A percentile compares a stretch with the other conserved stretches of the same genome.
phyloP scores from a whole-genome alignment of 1,284 basidiomycete genomes.

The Moniliophthora roreri region DNA sequence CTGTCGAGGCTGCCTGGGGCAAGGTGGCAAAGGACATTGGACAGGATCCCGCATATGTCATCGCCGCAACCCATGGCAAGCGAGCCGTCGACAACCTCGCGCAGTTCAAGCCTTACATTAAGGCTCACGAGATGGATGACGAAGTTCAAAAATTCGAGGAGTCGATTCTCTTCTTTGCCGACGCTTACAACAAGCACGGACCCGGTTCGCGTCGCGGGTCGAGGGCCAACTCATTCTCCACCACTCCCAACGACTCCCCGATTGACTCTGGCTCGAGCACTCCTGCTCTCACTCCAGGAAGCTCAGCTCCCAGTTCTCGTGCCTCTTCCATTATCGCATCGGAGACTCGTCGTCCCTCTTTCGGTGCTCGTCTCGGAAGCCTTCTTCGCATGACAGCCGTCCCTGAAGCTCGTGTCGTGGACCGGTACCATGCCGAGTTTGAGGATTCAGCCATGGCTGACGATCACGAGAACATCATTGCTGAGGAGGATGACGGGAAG shows the following conservation, averaged over 20 bases:
- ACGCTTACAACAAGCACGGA: constrained; percentile 54
- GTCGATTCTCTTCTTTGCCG: constrained; percentile 72
- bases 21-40: constrained; percentile 72
- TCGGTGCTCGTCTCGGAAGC: constrained; percentile 46
- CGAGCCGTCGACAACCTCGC: constrained; percentile 67
- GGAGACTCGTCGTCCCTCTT: constrained; percentile 48
- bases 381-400: constrained; percentile 45
- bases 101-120: constrained; percentile 58
- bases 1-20: constrained; percentile 79
- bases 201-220: constrained; percentile 34
- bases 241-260: constrained; percentile 24
- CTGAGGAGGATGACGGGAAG: constrained; percentile 36
- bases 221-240: constrained; percentile 16
- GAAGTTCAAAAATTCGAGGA: constrained; percentile 71
- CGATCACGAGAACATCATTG: constrained; percentile 34
- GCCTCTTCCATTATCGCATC: constrained; percentile 35
- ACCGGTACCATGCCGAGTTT: constrained; percentile 32
- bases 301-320: constrained; percentile 42
- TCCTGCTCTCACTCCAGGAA: constrained; percentile 35
- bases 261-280: constrained; percentile 35
- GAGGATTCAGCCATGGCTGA: constrained; percentile 11
- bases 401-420: constrained; percentile 36
- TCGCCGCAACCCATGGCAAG: constrained; percentile 76
- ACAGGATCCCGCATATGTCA: constrained; percentile 63
- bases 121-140: constrained; percentile 62